Base-by-base conservation (phyloP, 257 asterid species). In the Ajuga chamaepitys region DNA sequence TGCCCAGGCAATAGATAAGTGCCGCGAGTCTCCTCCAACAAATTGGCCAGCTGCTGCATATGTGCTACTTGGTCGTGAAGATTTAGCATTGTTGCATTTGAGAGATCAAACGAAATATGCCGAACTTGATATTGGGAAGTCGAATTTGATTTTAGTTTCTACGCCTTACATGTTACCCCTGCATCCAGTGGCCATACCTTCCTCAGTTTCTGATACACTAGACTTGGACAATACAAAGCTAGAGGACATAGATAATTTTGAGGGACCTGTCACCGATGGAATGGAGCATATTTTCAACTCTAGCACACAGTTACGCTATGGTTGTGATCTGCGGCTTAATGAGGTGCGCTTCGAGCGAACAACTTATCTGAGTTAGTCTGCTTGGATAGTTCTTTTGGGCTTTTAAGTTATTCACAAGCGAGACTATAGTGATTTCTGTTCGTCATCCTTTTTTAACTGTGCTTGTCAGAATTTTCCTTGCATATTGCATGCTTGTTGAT, bases 31-130 rank as follows among this genome's bases (percentile, higher is more conserved):
- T 78, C 97, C 99, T 66, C 99, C 99, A 26, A 74, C 78, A 45
- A 83, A 90, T 80, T 94, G 99, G 99, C 95, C 97, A 60, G 82
- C 88, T 66, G 92, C 97, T 58, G 99, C 97, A 47, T 94, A 94
- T 78, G 86, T 90, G 70, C 90, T 94, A 55, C 87, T 94, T 70
- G 97, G 97, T 47, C 95, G 97, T 68, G 96, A 93, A 85, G 99
- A 94, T 83, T 77, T 94, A 79, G 96, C 96, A 53, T 74, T 87
- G 82, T 77, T 86, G 62, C 77, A 76, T 70, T 75, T 74, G 57
- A 77, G 87, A 62, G 82, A 83, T 80, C 78, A 84, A 37, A 75
- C 75, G 54, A 84, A 86, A 80, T 78, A 82, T 46, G 74, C 57
- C 20, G 86, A 86, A 62, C 78, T 70, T 71, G 93, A 87, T 75